Percentiles rank a stretch among this genome's conserved stretches.
Evolutionary conservation across 1,284 basidiomycete species (phyloP).

Genomic region (Chiua sp.): DNA sequence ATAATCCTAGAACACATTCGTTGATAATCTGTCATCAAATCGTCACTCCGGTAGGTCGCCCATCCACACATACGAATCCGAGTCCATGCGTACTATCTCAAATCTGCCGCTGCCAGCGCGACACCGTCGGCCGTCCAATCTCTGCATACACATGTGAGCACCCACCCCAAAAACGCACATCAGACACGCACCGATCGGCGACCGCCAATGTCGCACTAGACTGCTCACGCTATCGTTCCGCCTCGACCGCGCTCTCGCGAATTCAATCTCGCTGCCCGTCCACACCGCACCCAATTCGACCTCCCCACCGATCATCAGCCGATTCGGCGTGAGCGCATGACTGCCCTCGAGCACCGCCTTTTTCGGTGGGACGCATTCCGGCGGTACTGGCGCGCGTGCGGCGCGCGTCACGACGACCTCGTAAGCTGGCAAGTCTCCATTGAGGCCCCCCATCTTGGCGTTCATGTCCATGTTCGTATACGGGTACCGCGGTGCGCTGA

Average conservation of each 20-base stretch:
- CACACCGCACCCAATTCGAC: slow-evolving; percentile 38
- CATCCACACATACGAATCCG: too few relatives aligned
- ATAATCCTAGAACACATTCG: too few relatives aligned
- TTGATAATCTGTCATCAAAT: too few relatives aligned
- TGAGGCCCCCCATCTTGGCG: not conserved
- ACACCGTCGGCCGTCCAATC: slow-evolving; percentile 23
- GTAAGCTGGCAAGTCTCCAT: slow-evolving; percentile 12
- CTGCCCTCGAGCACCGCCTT: not conserved
- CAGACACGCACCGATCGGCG: slow-evolving; percentile 51
- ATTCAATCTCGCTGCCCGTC: slow-evolving; percentile 41
- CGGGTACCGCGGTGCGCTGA: not conserved
- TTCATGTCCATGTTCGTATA: too few relatives aligned
- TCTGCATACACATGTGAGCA: too few relatives aligned
- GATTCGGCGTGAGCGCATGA: slow-evolving; percentile 47
- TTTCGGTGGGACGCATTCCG: not conserved
- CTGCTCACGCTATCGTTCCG: slow-evolving; percentile 41
- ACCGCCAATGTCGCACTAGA: slow-evolving; percentile 53
- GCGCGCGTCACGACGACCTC: slow-evolving; percentile 3
- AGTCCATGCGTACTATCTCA: too few relatives aligned
- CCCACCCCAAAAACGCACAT: not conserved
- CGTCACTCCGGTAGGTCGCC: too few relatives aligned
- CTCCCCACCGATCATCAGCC: slow-evolving; percentile 36
- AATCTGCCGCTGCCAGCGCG: too few relatives aligned
- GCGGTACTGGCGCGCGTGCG: too few relatives aligned
- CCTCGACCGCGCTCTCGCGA: slow-evolving; percentile 39